These are phyloP conservation scores for Hygrocybe punicea DNA, from an alignment of 768 basidiomycete species.

Conservation along the genomic window DNA sequence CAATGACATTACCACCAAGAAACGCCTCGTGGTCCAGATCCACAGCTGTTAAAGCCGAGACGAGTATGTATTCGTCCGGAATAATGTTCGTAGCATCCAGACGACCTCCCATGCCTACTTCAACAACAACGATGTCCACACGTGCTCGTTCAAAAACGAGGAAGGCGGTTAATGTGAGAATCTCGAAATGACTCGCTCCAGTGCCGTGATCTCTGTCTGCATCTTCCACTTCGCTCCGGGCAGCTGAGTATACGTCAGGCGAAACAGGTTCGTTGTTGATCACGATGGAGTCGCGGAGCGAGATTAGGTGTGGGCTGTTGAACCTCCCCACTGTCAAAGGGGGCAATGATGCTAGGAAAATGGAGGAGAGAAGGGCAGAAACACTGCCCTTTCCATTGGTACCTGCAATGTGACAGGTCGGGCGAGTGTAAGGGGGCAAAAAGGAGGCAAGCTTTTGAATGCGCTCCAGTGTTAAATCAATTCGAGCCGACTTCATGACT, in stretches of 20 bases:
- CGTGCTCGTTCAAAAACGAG: slow-evolving; percentile 61
- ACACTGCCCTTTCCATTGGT: slow-evolving; percentile 99
- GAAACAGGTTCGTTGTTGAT: slow-evolving; percentile 59
- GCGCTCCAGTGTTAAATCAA: slow-evolving; percentile 65
- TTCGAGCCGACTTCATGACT: slow-evolving; percentile 41
- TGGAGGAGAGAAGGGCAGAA: slow-evolving; percentile 75
- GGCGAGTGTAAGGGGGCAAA: slow-evolving; percentile 65
- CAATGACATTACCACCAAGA: slow-evolving; percentile 69
- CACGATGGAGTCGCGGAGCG: slow-evolving; percentile 70
- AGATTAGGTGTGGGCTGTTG: slow-evolving; percentile 89
- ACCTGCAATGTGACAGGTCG: slow-evolving; percentile 87
- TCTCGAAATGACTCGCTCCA: slow-evolving; percentile 72
- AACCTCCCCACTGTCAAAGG: slow-evolving; percentile 70
- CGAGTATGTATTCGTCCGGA: slow-evolving; percentile 60
- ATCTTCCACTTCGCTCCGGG: slow-evolving; percentile 46
- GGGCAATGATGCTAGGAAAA: slow-evolving; percentile 55
- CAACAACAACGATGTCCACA: slow-evolving; percentile 83
- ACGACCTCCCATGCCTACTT: slow-evolving; percentile 93
- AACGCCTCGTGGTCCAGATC: slow-evolving; percentile 93
- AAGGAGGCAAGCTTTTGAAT: slow-evolving; percentile 49
- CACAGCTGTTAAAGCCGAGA: slow-evolving; percentile 80
- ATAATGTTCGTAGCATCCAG: slow-evolving; percentile 93
- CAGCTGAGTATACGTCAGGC: slow-evolving; percentile 43
- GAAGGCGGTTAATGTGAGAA: slow-evolving; percentile 80
- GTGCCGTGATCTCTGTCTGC: slow-evolving; percentile 44